Percentiles rank a stretch among this genome's conserved stretches.
These are phyloP conservation scores for Pseudogymnoascus sp. DNA, from an alignment of 2,329 filamentous ascomycete species.

Conservation along the genomic window DNA sequence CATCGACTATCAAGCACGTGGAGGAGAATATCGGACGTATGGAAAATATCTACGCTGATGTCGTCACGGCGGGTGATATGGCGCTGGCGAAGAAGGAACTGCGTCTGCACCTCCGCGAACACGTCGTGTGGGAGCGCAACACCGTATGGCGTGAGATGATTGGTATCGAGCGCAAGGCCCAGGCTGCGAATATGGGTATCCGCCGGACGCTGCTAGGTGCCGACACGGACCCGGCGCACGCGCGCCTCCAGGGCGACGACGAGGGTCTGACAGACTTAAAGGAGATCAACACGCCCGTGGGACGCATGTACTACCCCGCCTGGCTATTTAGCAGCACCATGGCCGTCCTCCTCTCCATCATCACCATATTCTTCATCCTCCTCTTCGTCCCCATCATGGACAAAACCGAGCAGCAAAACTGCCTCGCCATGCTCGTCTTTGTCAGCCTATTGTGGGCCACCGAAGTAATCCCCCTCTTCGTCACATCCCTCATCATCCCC, in stretches of 20 bases:
- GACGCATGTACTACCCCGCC: constrained; percentile 63
- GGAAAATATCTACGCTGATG: constrained; percentile 70
- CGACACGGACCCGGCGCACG: constrained; percentile 59
- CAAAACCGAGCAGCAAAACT: constrained; percentile 87
- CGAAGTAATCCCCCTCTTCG: constrained; percentile 94
- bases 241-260: constrained; percentile 79
- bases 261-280: constrained; percentile 54
- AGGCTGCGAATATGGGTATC: constrained; percentile 83
- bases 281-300: constrained; percentile 71
- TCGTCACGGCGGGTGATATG: constrained; percentile 77
- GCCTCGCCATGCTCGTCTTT: constrained; percentile 85
- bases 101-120: constrained; percentile 83
- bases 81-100: constrained; percentile 74
- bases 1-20: constrained; percentile 61
- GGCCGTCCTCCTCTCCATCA: constrained; percentile 62
- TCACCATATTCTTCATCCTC: constrained; percentile 67
- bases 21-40: constrained; percentile 66
- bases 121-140: constrained; percentile 98
- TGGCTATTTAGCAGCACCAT: constrained; percentile 84
- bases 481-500: constrained; percentile 87
- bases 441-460: constrained; percentile 95
- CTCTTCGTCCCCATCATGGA: constrained; percentile 76
- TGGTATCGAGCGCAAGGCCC: constrained; percentile 88
- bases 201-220: constrained; percentile 71
- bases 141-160: constrained; percentile 99